Base-by-base conservation (phyloP, 1,284 basidiomycete species). In the Rhodotorula sp. region DNA sequence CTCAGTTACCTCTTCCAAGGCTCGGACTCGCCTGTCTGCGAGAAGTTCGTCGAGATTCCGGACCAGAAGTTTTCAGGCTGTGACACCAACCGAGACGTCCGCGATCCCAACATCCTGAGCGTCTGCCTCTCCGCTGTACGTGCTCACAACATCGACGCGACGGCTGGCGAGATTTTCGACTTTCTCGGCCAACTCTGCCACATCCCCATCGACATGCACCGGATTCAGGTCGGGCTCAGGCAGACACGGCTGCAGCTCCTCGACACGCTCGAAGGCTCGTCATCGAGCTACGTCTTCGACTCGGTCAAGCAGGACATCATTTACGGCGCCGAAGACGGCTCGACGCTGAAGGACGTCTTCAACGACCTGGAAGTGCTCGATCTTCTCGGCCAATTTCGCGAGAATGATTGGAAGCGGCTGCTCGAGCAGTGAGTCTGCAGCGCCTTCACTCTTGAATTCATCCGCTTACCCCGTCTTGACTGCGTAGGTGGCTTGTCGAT, bases 11-110 rank as follows among this genome's bases (percentile, higher is more conserved):
- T 99, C 51, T 92, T 90, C 52, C 90, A 90, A 52, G 91, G 91
- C 22, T 83, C 92, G 1, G 89, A 91, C 30, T 89, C 93, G 18
- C 93, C 94, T 31, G 81, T 99, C 65, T 92, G 90, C 77, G 92
- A 94, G 80, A 90, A 92, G 77, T 97, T 90, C 74, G 86, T 98
- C 58, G 95, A 99, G 81, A 90, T 89, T 62, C 88, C 94, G 73
- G 88, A 89, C 58, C 95, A 96, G 0, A 84, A 91, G 59, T 94
- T 91, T 65, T 79, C 81, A 7, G 91, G 89, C 72, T 88, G 97
- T 71, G 91, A 89, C 77, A 89, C 97, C 73, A 86, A 85, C 64
- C 86, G 89, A 72, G 88, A 89, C 50, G 85, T 87, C 52, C 85
- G 90, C 24, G 88, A 90, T 75, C 75, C 80, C 65, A 85, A 87